Evolutionary conservation across 2,329 filamentous ascomycete species (phyloP).

Genomic region (Microdochium nivale): DNA sequence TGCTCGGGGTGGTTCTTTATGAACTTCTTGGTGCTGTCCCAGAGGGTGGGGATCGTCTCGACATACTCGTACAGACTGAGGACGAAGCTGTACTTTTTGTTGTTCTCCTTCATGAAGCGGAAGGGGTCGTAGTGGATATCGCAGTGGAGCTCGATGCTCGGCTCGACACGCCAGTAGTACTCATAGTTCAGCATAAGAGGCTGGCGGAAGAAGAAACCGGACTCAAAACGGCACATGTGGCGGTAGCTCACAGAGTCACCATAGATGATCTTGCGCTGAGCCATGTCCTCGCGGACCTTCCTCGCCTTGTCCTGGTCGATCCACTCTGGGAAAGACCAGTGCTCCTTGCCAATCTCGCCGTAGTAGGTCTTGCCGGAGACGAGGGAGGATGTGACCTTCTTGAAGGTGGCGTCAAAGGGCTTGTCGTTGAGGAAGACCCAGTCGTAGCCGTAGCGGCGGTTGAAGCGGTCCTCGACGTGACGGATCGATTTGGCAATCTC

Average conservation of each 20-base stretch:
- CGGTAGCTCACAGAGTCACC: constrained; percentile 94
- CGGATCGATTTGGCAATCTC: constrained; percentile 94
- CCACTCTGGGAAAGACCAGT: constrained; percentile 95
- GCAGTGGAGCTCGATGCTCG: constrained; percentile 92
- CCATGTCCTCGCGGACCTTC: constrained; percentile 91
- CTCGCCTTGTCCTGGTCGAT: constrained; percentile 93
- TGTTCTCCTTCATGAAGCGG: constrained; percentile 89
- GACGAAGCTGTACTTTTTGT: constrained; percentile 98
- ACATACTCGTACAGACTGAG: constrained; percentile 93
- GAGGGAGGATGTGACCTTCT: constrained; percentile 78
- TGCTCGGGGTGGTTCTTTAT: constrained; percentile 86
- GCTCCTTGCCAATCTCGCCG: constrained; percentile 79
- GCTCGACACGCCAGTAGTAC: constrained; percentile 99
- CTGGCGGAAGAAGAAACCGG: constrained; percentile 98
- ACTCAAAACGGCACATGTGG: constrained; percentile 99
- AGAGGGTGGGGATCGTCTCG: constrained; percentile 92
- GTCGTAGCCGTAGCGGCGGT: constrained; percentile 92
- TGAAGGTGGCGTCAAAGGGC: constrained; percentile 89
- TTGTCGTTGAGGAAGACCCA: constrained; percentile 99
- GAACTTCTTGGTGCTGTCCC: constrained; percentile 93
- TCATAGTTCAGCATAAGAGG: constrained; percentile 91
- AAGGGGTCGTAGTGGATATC: constrained; percentile 95
- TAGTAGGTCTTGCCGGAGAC: constrained; percentile 92
- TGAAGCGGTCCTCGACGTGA: constrained; percentile 96
- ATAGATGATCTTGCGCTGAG: constrained; percentile 91